These are phyloP conservation scores for Citrus trifoliata DNA, from an alignment of 345 rosid genomes.

Conservation along the genomic window DNA sequence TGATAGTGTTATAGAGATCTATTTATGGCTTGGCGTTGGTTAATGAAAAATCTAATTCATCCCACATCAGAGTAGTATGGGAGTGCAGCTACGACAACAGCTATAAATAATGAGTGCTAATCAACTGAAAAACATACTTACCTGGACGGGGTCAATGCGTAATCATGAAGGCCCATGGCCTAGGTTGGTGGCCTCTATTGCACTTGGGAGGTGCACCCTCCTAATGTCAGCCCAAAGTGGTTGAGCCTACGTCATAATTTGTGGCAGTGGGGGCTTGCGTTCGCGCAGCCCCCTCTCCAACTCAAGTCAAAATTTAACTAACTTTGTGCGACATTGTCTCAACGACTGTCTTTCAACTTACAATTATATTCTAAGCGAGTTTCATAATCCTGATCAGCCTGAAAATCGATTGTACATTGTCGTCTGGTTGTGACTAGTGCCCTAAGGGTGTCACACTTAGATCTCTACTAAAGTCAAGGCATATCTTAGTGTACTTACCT, in stretches of 20 bases:
- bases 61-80: not conserved
- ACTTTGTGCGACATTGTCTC: accelerated
- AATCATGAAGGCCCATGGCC: conserved; percentile 10
- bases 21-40: accelerated
- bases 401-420: too few species aligned
- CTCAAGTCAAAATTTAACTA: too few species aligned
- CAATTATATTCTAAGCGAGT: too few species aligned
- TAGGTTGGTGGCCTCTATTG: conserved; percentile 22
- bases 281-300: not conserved
- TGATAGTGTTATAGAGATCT: too few species aligned
- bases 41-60: not conserved
- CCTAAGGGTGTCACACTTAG: accelerated
- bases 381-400: too few species aligned
- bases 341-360: too few species aligned
- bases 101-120: too few species aligned
- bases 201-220: not conserved
- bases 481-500: too few species aligned
- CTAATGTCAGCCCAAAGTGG: not conserved
- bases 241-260: conserved; percentile 34
- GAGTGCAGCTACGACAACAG: accelerated
- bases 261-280: conserved; percentile 4
- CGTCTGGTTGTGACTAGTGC: too few species aligned
- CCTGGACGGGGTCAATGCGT: conserved; percentile 17
- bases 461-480: too few species aligned
- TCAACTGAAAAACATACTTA: not conserved